Evolutionary conservation across 139 green algal genomes (phyloP), one percentile per base, ranked within the genome.

Genomic region (Pleodorina starrii): DNA sequence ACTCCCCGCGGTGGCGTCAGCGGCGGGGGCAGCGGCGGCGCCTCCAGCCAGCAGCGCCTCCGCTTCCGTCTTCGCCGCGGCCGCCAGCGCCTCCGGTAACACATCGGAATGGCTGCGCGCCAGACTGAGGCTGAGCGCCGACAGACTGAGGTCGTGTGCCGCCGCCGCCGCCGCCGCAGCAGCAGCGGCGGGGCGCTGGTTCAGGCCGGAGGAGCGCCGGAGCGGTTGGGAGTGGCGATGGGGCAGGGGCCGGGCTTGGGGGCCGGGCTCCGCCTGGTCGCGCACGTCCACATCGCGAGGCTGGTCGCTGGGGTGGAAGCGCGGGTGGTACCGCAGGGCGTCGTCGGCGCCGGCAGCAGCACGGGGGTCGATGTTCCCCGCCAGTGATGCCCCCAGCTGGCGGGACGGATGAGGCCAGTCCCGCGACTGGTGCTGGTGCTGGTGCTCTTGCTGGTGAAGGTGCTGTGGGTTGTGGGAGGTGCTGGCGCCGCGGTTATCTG

Each of bases 81-180:
- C 44, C 14, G 23, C 38, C 19, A 63, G 27, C 14, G 35, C n/a
- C n/a, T 46, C 59, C 59, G 43, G 29, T 17, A 51, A 32, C 32
- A 43, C 48, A 32, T 81, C 83, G 23, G 83, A 79, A n/a, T 71
- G 66, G 32, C 66, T 69, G 32, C 83, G 83, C 9, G 5, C 63
- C 60, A 87, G 60, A 60, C 42, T 72, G 11, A 85, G 77, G 81
- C 42, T 72, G 11, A 85, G 77, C 35, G 75, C 48, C 17, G 21
- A 23, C 27, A 66, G 32, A 5, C 75, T 2, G 32, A 46, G 68
- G 63, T 73, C 29, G 29, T 73, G 63, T 42, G 63, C 21, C 27
- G n/a, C 29, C 63, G n/a, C 21, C 2, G 16, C 21, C 12, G 2
- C 12, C 16, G n/a, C 54, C 29, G 3, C 7, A 32, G 21, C 54